Evolutionary conservation across 257 asterid genomes (phyloP), one percentile per base, ranked within the genome.

Genomic region (Salvia miltiorrhiza): DNA sequence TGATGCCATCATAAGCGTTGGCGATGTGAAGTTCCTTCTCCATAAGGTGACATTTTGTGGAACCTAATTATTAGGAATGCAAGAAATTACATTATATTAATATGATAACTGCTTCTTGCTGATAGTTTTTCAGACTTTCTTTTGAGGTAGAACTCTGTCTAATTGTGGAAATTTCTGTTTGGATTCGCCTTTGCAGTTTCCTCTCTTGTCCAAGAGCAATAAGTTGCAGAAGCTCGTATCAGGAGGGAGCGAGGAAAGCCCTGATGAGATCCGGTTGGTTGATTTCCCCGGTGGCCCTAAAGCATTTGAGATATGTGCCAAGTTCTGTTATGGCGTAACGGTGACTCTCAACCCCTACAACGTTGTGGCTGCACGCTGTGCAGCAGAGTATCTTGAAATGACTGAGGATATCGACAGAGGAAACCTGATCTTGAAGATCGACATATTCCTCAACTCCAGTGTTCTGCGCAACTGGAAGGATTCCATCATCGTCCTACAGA

Each of bases 211-310:
- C 60, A 93, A 88, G 89, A 88, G 97, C 89, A 82, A 79, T 74
- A 82, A 40, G 41, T 65, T 93, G 71, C 96, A 90, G 67, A 93
- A 78, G 26, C 92, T 90, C 9, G 57, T 87, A 26, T 73, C 87
- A 2, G 76, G 70, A 72, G 73, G 69, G 20, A 75, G 60, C 26
- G 90, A 86, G 55, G 88, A 82, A 78, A 76, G 68, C 44, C 37
- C 70, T 1, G 87, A 78, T 21, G 94, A 85, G 64, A 80, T 90
- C 24, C 78, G 76, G 76, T 32, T 93, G 80, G 79, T 3, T 20
- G 81, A 90, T 79, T 90, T 93, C 68, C 98, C 98, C 7, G 96
- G 98, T 63, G 97, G 98, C 30, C 89, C 95, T 16, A 93, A 84
- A 73, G 92, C 95, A 19, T 93, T 93, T 45, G 97, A 93, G 79